Evolutionary conservation across 192 early-diverging fungal genomes (phyloP), one percentile per base, ranked within the genome.

Genomic region (Backusella mclennaniae): DNA sequence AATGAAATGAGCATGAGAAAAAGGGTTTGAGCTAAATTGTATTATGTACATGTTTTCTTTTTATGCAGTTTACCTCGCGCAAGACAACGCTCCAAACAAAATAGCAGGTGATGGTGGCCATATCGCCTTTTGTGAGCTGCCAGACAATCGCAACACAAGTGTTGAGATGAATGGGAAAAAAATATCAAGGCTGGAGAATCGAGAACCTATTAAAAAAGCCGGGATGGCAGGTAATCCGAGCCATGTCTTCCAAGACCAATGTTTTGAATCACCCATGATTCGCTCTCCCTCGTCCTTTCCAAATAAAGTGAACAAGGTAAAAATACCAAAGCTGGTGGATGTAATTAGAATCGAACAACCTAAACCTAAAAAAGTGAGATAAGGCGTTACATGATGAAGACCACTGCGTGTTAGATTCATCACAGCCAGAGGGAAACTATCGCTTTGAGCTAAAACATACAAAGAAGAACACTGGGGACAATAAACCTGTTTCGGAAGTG

Each of bases 381-480:
- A 89, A 14, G 93, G 92, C 52, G 90, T 84, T 21, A 87, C 83
- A 19, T 83, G 85, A 79, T 90, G 90, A 12, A 90, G 84, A 14
- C 84, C 68, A 7, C 83, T 80, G 75, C 90, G 87, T 6, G 90
- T 73, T 6, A 85, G 71, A 15, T 85, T 85, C 39, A 91, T 79
- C 23, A 89, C 67, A 29, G 82, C 80, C 46, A 93, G 77, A 21
- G 85, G 81, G 17, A 80, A 42, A 17, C 89, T 90, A 29, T 77
- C 81, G 77, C 77, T 82, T 53, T 94, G 89, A 17, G 85, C 76
- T 33, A 94, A 76, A 35, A 85, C 83, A 78, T 93, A 94, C 2
- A 87, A 80, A 9, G 87, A 83, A 67, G 84, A 88, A 77, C 93
- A 94, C 49, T 93, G 92, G 36, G 93, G 92, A 67, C 93, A 94